phyloP scores from a whole-genome alignment of 2,329 filamentous ascomycete genomes.

The Ophiosphaerella narmari region DNA sequence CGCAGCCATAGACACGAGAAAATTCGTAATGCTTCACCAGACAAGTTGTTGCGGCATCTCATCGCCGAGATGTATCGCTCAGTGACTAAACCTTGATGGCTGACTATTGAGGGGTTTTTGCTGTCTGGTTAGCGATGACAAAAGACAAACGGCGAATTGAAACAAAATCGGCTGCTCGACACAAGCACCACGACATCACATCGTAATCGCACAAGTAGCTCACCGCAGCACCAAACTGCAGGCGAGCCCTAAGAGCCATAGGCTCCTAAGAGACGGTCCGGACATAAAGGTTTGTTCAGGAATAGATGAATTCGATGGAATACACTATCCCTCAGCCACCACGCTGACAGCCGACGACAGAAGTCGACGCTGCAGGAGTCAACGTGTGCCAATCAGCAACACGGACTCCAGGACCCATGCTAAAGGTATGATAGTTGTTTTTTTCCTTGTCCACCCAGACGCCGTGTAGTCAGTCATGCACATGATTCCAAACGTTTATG shows the following conservation, averaged over 20 bases:
- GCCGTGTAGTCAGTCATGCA: slow-evolving; percentile 34
- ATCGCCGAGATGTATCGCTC: too few relatives aligned
- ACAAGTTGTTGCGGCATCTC: too few relatives aligned
- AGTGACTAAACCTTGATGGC: too few relatives aligned
- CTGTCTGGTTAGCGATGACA: too few relatives aligned
- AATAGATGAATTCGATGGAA: slow-evolving; percentile 53
- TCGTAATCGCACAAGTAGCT: background rate
- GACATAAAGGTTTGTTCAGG: slow-evolving; percentile 55
- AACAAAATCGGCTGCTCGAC: too few relatives aligned
- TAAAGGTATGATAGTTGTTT: slow-evolving; percentile 20
- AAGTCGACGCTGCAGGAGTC: slow-evolving; percentile 36
- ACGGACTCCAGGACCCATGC: slow-evolving; percentile 35
- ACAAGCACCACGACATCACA: slow-evolving; percentile 5
- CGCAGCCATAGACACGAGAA: too few relatives aligned
- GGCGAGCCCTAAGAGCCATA: background rate
- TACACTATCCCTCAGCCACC: slow-evolving; percentile 58
- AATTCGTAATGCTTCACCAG: too few relatives aligned
- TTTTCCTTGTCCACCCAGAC: slow-evolving; percentile 31
- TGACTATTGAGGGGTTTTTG: too few relatives aligned
- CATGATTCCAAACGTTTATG: slow-evolving; percentile 59
- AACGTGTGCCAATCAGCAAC: slow-evolving; percentile 25
- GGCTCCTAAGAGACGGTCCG: slow-evolving; percentile 2
- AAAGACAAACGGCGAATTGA: too few relatives aligned
- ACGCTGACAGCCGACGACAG: slow-evolving; percentile 46
- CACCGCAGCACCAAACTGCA: slow-evolving; percentile 1